These are phyloP conservation scores for Rasamsonia emersonii DNA, from an alignment of 2,329 filamentous ascomycete species.

Conservation along the genomic window DNA sequence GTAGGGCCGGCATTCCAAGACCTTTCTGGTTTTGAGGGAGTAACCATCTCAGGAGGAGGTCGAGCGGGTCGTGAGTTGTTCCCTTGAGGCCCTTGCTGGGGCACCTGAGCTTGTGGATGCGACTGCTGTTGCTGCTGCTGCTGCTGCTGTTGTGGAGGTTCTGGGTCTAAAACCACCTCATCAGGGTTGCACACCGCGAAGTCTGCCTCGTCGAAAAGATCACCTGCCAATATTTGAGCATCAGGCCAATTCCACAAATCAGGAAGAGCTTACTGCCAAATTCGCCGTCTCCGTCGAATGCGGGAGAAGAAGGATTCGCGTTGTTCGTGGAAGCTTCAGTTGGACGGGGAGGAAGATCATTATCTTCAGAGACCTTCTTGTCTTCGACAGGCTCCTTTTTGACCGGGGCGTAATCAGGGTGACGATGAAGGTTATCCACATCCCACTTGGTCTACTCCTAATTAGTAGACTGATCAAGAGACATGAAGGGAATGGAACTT, in stretches of 20 bases:
- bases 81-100: slow-evolving; percentile 14
- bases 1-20: slow-evolving; percentile 16
- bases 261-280: slow-evolving; percentile 30
- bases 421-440: slow-evolving; percentile 69
- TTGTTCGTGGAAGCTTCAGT: slow-evolving; percentile 17
- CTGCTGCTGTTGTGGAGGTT: slow-evolving; percentile 17
- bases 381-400: slow-evolving; percentile 46
- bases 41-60: slow-evolving; percentile 20
- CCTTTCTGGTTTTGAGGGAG: slow-evolving; percentile 32
- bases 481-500: slow-evolving; percentile 12
- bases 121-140: slow-evolving; percentile 13
- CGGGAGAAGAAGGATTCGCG: slow-evolving; percentile 14
- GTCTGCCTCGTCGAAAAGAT: slow-evolving; percentile 68
- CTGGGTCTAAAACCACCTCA: slow-evolving; percentile 54
- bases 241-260: background rate
- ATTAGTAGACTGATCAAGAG: background rate
- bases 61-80: slow-evolving; percentile 12
- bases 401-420: slow-evolving; percentile 58
- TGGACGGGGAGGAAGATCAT: slow-evolving; percentile 33
- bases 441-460: slow-evolving; percentile 57
- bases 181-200: slow-evolving; percentile 69
- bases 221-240: slow-evolving; percentile 21
- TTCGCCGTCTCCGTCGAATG: slow-evolving; percentile 33
- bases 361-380: slow-evolving; percentile 36
- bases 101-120: slow-evolving; percentile 13